A percentile compares a stretch with the other conserved stretches of the same genome.
Evolutionary conservation across 2,329 filamentous ascomycete species (phyloP).

Genomic region (Fusarium falciforme): DNA sequence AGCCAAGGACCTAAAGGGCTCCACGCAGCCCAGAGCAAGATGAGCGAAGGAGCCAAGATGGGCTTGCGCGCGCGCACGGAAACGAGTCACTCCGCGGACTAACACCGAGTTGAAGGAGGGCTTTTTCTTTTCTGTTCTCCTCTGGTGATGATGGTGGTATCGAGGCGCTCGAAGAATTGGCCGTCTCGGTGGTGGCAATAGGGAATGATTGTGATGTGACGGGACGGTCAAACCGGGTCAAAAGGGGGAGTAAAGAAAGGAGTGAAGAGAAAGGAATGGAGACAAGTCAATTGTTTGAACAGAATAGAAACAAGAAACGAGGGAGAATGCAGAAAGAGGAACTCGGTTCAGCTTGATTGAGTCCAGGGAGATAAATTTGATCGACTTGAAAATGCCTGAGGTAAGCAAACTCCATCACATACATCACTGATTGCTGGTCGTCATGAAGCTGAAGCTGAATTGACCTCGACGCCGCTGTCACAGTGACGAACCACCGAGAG

Average conservation of each 20-base stretch:
- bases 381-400: constrained; percentile 33
- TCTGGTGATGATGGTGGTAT: constrained; percentile 12
- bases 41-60: constrained; percentile 18
- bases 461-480: constrained; percentile 12
- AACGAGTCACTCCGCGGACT: constrained; percentile 21
- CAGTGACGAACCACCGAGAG: constrained; percentile 22
- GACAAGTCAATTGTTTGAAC: constrained; percentile 32
- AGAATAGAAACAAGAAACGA: constrained; percentile 4
- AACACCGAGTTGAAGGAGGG: neutral
- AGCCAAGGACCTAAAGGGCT: constrained; percentile 35
- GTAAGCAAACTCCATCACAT: constrained; percentile 27
- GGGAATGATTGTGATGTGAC: constrained; percentile 5
- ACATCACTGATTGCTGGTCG: constrained; percentile 30
- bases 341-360: constrained; percentile 22
- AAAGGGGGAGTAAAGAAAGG: constrained; percentile 5
- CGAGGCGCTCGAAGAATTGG: neutral
- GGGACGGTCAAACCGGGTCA: neutral
- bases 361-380: constrained; percentile 24
- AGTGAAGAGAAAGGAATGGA: constrained; percentile 32
- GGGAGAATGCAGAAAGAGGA: constrained; percentile 21
- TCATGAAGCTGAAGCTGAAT: constrained; percentile 28
- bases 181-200: constrained; percentile 10
- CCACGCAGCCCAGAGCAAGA: constrained; percentile 16
- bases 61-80: constrained; percentile 14
- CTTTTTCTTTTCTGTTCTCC: neutral